phyloP scores from a whole-genome alignment of 2,329 filamentous ascomycete species.

The Colletotrichum destructivum region DNA sequence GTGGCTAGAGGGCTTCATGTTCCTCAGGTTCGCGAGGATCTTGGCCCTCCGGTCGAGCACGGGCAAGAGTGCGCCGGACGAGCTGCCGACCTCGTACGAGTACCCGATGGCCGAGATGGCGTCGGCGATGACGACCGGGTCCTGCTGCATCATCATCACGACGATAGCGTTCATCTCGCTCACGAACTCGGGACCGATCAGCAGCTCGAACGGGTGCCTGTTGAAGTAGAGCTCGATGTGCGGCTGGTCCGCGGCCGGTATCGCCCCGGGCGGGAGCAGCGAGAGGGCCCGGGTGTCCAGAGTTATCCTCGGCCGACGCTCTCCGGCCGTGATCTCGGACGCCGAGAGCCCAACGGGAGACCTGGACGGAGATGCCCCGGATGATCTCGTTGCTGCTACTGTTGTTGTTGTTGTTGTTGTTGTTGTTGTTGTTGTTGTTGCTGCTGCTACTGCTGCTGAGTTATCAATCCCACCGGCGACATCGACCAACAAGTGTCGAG shows the following conservation, averaged over 20 bases:
- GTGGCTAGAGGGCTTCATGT: constrained; percentile 43
- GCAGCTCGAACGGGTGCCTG: constrained; percentile 49
- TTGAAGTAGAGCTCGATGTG: constrained; percentile 50
- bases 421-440: background rate
- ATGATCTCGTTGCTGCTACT: background rate
- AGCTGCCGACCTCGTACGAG: constrained; percentile 46
- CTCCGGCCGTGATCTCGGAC: background rate
- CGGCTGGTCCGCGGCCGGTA: constrained; percentile 47
- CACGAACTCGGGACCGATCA: constrained; percentile 50
- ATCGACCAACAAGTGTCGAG: constrained; percentile 8
- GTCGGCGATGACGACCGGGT: constrained; percentile 48
- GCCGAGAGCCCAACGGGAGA: background rate
- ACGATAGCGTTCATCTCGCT: constrained; percentile 52
- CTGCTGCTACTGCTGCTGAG: background rate
- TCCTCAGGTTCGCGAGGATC: constrained; percentile 48
- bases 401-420: background rate
- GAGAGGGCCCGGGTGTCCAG: constrained; percentile 36
- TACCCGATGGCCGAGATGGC: constrained; percentile 50
- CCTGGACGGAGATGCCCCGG: background rate
- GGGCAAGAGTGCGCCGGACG: constrained; percentile 40
- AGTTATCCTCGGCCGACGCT: background rate
- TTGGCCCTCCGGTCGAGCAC: constrained; percentile 49
- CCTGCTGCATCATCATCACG: constrained; percentile 48
- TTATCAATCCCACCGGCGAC: constrained; percentile 2
- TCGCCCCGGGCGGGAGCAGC: constrained; percentile 47